These are phyloP conservation scores for Paraurostyla sp. DNA, from an alignment of 73 alveolate genomes.

Conservation along the genomic window DNA sequence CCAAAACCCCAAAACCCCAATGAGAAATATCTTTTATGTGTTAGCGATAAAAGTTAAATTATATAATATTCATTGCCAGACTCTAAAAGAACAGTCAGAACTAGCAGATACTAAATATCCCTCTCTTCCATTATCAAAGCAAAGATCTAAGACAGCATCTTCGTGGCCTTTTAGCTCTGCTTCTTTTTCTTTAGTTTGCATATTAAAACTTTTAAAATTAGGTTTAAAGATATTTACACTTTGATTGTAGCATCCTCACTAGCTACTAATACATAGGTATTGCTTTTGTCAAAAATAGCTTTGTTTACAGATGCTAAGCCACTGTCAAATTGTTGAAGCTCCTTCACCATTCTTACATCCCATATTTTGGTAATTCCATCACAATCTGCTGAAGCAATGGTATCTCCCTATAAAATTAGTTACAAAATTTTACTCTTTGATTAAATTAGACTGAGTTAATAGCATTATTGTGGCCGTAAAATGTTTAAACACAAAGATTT, in stretches of 20 bases:
- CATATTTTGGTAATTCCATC: constrained; percentile 99
- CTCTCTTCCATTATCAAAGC: constrained; percentile 95
- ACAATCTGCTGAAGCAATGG: constrained; percentile 98
- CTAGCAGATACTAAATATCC: constrained; percentile 94
- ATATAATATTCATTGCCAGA: constrained; percentile 93
- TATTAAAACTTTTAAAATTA: constrained; percentile 39
- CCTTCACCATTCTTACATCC: constrained; percentile 99
- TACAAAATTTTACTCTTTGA: constrained; percentile 61
- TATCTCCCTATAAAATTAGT: constrained; percentile 83
- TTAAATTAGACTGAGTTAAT: constrained; percentile 95
- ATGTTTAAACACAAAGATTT: constrained; percentile 97
- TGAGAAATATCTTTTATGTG: no score
- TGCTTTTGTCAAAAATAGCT: constrained; percentile 96
- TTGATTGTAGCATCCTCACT: constrained; percentile 94
- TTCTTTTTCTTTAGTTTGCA: constrained; percentile 82
- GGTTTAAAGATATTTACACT: constrained; percentile 66
- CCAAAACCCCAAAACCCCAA: no score
- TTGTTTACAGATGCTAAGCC: constrained; percentile 97
- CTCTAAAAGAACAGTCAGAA: constrained; percentile 97
- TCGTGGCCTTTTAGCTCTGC: constrained; percentile 97
- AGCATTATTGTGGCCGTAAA: constrained; percentile 99
- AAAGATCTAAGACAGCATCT: constrained; percentile 97
- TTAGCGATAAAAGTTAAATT: no score
- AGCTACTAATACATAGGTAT: constrained; percentile 93
- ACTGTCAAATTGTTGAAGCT: constrained; percentile 93